Evolutionary conservation across 306 rosid genomes (phyloP), one percentile per base, ranked within the genome.

Genomic region (Gastrolobium bilobum): DNA sequence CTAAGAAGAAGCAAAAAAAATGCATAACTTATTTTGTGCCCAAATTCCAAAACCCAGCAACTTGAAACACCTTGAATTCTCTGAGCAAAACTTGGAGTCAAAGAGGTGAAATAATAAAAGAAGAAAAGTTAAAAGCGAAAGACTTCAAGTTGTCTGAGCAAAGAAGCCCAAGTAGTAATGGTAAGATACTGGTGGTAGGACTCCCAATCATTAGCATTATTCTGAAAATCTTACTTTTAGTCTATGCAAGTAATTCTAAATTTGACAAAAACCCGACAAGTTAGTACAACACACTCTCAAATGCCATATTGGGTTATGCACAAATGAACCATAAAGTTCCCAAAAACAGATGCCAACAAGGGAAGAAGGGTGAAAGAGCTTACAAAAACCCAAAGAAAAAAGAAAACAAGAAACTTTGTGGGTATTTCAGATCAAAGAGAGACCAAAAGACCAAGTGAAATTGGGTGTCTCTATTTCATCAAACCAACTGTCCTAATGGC

Each of bases 91-190:
- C 44, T 44, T 20, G 5, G 68, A 44, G 62, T 42, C 53, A 40
- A 61, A 73, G 44, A 77, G 43, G 57, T 51, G 14, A 71, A 70
- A 71, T 14, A 34, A 34, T 50, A 35, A 52, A 53, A 14, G 8
- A 11, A 37, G 57, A 15, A 35, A 51, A 52, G 14, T 51, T 26
- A 59, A 72, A 47, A 56, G 56, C 31, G 68, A 58, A 7, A 53
- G 30, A 88, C 90, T 90, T 89, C 88, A 75, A 88, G 92, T 80
- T 89, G 90, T 79, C 83, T 85, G 83, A 90, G 90, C 80, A 92
- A 85, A 79, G 78, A 88, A 82, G 90, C 82, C 71, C 90, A 89
- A 75, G 56, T 80, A 75, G 83, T 72, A 71, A 78, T 86, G 11
- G 82, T 63, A 83, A 84, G 81, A 79, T 42, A 81, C 84, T 76